Conservation (phyloP, 2,329 filamentous ascomycete species). For the Fusarium xyrophilum region DNA sequence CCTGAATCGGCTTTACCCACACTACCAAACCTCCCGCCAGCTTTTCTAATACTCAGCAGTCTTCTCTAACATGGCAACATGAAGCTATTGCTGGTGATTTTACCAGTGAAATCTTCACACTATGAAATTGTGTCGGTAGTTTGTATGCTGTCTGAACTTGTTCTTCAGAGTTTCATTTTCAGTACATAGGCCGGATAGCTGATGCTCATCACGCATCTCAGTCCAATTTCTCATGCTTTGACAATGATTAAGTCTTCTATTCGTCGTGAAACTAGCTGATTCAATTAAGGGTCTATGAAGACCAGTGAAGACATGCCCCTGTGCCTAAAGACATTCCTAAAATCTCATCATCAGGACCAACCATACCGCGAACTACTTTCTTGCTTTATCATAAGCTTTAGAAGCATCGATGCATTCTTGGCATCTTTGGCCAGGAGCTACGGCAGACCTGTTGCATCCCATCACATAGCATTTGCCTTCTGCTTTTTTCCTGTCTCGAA, state of each 20-base stretch:
- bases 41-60: neutral
- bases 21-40: fast-evolving
- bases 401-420: fast-evolving
- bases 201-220: neutral
- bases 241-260: fast-evolving
- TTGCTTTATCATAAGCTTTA: fast-evolving
- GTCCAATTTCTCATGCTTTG: fast-evolving
- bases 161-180: neutral
- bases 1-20: fast-evolving
- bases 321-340: neutral
- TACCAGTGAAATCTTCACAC: fast-evolving
- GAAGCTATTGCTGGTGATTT: fast-evolving
- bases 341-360: neutral
- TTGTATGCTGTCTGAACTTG: neutral
- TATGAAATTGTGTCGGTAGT: fast-evolving
- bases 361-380: neutral
- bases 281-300: fast-evolving
- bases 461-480: fast-evolving
- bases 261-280: fast-evolving
- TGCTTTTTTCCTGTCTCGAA: neutral
- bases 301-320: too few relatives aligned
- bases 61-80: fast-evolving
- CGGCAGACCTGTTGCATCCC: neutral
- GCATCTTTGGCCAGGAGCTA: neutral
- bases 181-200: neutral